Evolutionary conservation across 768 basidiomycete species (phyloP), one percentile per base, ranked within the genome.

Genomic region (Boletus patriciae): DNA sequence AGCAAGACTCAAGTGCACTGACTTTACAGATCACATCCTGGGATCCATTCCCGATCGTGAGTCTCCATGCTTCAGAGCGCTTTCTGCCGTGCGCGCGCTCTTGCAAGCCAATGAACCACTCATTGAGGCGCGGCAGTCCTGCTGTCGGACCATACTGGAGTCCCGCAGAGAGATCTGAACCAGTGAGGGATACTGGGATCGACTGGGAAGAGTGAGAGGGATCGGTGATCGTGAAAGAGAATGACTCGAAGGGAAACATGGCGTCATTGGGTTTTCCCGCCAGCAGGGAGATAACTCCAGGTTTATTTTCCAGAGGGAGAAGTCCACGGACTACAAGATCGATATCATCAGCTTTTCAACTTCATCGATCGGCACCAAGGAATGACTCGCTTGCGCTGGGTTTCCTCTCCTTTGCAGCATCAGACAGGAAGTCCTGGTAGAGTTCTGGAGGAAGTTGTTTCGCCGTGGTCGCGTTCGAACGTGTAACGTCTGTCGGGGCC

Each of bases 1-100:
- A 16, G 23, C 10, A 37, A 46, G 25, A 25, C 25, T 25, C 25
- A 25, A 25, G 36, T 36, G 44, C 43, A 55, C 54, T 0, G 62
- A 90, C 93, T 82, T 95, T 97, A 75, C 80, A 88, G 48, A 98
- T 83, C 61, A 93, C 68, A 76, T 97, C 94, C 73, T 97, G 95
- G 43, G 90, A 91, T 12, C 95, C 95, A 40, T 80, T 79, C 2
- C 94, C 93, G 11, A 97, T 75, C 41, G 83, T 85, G 11, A 94
- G 70, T 42, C 77, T 76, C 94, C 94, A 98, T 8, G 84, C 86
- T 62, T 83, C 84, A 3, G 77, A 80, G 42, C 64, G 69, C 47
- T 77, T 76, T 44, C 92, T 78, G 5, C 82, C 83, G 64, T 98
- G 95, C 40, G 78, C 77, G 11, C 70, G 66, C 61, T 82, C 84